These are phyloP conservation scores for Hypoxylon trugodes DNA, from an alignment of 495 filamentous ascomycete genomes.

Conservation along the genomic window DNA sequence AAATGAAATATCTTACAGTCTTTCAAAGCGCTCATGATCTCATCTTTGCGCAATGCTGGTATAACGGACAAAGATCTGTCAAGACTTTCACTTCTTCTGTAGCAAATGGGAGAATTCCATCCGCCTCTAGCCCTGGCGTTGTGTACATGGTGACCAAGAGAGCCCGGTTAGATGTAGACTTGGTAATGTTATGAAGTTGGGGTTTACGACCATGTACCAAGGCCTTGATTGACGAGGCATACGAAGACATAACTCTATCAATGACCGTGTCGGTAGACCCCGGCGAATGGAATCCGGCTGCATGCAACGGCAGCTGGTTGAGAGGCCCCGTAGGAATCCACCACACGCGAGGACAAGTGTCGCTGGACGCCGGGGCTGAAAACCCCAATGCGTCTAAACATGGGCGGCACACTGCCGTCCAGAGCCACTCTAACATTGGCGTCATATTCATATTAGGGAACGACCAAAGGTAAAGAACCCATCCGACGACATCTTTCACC, in stretches of 20 bases:
- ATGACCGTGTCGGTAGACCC: conserved; percentile 5
- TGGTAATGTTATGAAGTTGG: background rate
- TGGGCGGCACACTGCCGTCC: background rate
- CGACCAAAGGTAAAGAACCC: background rate
- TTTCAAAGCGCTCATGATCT: conserved; percentile 26
- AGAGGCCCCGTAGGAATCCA: conserved; percentile 3
- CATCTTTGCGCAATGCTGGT: conserved; percentile 5
- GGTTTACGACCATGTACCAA: background rate
- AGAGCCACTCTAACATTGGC: conserved; percentile 6
- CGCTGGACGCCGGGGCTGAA: background rate
- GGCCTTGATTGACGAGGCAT: conserved; percentile 8
- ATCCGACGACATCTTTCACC: background rate
- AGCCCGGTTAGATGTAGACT: background rate
- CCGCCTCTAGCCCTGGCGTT: background rate
- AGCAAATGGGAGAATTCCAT: background rate
- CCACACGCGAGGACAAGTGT: background rate
- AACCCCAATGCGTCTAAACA: background rate
- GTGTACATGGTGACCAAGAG: background rate
- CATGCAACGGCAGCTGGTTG: conserved; percentile 31
- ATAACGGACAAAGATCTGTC: background rate
- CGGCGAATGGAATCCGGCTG: conserved; percentile 26
- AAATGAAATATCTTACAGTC: conserved; percentile 41
- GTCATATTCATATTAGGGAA: background rate
- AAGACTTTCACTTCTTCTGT: background rate
- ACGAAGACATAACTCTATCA: conserved; percentile 18